Conservation (phyloP, 1,139 yeast species). For the Yamadazyma songkhlaensis region DNA sequence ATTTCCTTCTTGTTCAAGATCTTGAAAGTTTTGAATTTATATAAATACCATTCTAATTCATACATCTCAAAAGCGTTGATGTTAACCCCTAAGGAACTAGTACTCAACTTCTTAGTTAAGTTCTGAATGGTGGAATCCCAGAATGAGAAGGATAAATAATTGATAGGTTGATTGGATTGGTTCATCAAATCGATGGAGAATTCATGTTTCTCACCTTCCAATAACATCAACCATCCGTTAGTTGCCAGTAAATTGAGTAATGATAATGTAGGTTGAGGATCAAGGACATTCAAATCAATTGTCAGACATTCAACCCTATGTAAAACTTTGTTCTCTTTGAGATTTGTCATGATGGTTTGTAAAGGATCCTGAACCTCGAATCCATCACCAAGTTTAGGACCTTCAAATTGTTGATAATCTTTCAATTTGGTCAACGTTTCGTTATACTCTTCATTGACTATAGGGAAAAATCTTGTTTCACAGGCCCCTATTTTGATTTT, state of each 20-base stretch:
- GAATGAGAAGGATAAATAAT: conserved; percentile 58
- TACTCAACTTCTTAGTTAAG: conserved; percentile 37
- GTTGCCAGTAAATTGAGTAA: conserved; percentile 53
- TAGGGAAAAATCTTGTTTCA: conserved; percentile 28
- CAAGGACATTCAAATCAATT: conserved; percentile 43
- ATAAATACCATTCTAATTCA: conserved; percentile 70
- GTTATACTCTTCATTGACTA: conserved; percentile 24
- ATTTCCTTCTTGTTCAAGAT: conserved; percentile 40
- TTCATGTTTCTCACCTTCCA: conserved; percentile 68
- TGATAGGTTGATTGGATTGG: conserved; percentile 53
- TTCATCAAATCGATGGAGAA: conserved; percentile 57
- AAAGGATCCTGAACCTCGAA: conserved; percentile 8
- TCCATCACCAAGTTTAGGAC: conserved; percentile 4
- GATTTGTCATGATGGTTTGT: conserved; percentile 21
- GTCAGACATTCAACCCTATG: conserved; percentile 19
- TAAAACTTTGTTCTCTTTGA: conserved; percentile 17
- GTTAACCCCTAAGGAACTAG: conserved; percentile 14
- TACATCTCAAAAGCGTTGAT: conserved; percentile 61
- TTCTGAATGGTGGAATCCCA: conserved; percentile 75
- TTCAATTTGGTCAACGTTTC: conserved; percentile 4
- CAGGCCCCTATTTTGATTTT: conserved; percentile 28
- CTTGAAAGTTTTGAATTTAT: conserved; percentile 56
- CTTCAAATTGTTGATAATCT: neutral
- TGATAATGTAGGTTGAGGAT: conserved; percentile 65
- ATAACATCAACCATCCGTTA: conserved; percentile 70